Evolutionary conservation across 805 yeast genomes (phyloP), one percentile per base, ranked within the genome.

Genomic region (Candida hungchunana): DNA sequence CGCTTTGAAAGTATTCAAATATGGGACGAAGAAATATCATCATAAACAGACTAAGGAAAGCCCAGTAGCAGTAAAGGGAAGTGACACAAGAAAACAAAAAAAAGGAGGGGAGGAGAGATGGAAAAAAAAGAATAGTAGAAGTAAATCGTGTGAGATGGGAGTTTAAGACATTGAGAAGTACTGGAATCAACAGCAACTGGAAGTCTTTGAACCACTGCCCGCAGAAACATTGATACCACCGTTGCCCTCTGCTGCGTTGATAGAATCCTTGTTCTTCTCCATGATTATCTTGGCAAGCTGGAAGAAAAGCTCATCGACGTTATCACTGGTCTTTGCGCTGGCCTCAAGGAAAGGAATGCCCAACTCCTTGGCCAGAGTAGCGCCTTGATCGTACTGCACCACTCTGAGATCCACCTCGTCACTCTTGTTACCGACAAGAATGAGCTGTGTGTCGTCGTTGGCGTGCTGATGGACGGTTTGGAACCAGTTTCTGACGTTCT

Each of bases 401-500:
- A 82, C 89, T 63, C 98, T 80, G 48, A 83, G 75, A 43, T 80
- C 90, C 34, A 73, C 79, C 65, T 89, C 93, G 56, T 93, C 99
- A 60, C 84, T 81, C 70, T 93, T 93, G 72, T 93, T 93, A 46
- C 97, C 99, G 12, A 93, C 97, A 48, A 93, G 70, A 56, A 90
- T 80, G 56, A 93, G 71, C 62, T 88, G 95, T 11, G 96, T 96
- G 56, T 89, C 96, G 47, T 89, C 97, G 51, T 82, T 84, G 26
- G 97, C 98, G 53, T 93, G 96, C 60, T 89, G 96, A 58, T 87
- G 84, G 31, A 93, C 97, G 12, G 97, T 90, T 53, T 83, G 79
- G 67, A 77, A 87, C 99, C 99, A 93, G 55, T 84, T 85, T 59
- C 86, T 86, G 44, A 93, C 86, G 58, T 88, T 85, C 55, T 82